Evolutionary conservation across 441 rosid genomes (phyloP).

Genomic region (Metrosideros polymorpha): DNA sequence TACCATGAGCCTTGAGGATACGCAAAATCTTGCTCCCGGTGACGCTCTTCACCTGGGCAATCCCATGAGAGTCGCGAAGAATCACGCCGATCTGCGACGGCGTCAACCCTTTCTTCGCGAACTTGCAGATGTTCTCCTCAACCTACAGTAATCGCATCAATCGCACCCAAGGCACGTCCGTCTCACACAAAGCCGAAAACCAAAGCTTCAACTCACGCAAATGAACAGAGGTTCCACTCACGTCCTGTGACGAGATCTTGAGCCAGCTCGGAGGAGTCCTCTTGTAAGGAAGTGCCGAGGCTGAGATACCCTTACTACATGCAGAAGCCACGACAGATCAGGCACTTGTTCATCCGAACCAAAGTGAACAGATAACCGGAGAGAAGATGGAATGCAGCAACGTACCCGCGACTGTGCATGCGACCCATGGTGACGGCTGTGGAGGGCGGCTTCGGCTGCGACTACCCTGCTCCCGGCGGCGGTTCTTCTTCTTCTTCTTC

Average conservation of each 20-base stretch:
- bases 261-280: conserved; percentile 59
- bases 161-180: background rate
- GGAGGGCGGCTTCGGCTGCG: background rate
- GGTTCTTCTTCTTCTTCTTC: background rate
- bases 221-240: conserved; percentile 3
- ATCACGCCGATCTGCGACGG: conserved; percentile 8
- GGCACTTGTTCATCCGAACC: background rate
- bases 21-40: conserved; percentile 62
- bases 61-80: conserved; percentile 8
- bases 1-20: conserved; percentile 60
- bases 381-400: background rate
- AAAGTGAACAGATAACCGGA: background rate
- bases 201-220: background rate
- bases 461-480: background rate
- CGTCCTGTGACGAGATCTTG: conserved; percentile 50
- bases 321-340: background rate
- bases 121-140: conserved; percentile 23
- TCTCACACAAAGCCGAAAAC: background rate
- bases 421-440: conserved; percentile 22
- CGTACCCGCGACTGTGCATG: conserved; percentile 16
- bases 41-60: conserved; percentile 27
- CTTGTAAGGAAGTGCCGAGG: conserved; percentile 58
- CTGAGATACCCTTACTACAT: conserved; percentile 55
- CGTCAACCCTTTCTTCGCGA: conserved; percentile 9
- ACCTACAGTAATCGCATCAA: background rate